Conservation (phyloP, 768 basidiomycete species). For the Auricularia heimuer region DNA sequence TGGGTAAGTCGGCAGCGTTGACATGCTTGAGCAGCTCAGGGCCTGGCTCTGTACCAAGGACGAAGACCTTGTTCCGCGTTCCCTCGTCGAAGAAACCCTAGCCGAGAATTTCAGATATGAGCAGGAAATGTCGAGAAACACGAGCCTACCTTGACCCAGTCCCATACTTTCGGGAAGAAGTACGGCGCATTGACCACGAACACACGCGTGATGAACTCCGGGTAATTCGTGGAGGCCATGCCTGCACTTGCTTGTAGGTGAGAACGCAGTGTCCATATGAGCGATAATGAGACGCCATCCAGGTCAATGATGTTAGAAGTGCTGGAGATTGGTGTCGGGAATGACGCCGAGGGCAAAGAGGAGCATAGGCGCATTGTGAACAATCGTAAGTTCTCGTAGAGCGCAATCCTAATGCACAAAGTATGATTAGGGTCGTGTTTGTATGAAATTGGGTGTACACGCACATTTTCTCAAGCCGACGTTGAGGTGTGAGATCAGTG, state of each 20-base stretch:
- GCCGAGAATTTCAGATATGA: too few relatives aligned
- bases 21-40: conserved; percentile 42
- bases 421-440: neutral
- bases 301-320: conserved; percentile 53
- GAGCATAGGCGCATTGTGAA: neutral
- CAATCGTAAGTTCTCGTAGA: neutral
- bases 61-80: conserved; percentile 66
- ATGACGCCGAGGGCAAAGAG: neutral
- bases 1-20: conserved; percentile 44
- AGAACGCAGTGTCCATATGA: conserved; percentile 58
- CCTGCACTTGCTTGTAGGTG: conserved; percentile 69
- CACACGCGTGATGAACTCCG: conserved; percentile 44
- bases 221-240: conserved; percentile 72
- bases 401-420: conserved; percentile 34
- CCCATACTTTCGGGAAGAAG: conserved; percentile 78
- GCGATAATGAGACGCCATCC: conserved; percentile 42
- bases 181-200: conserved; percentile 70
- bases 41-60: conserved; percentile 55
- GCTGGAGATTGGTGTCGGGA: conserved; percentile 9
- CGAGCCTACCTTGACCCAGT: conserved; percentile 58
- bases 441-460: conserved; percentile 15
- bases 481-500: conserved; percentile 38
- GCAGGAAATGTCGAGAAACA: too few relatives aligned
- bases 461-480: conserved; percentile 63
- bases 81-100: conserved; percentile 74